These are phyloP conservation scores for Theileria annulata DNA, from an alignment of 169 alveolate genomes.

Conservation along the genomic window DNA sequence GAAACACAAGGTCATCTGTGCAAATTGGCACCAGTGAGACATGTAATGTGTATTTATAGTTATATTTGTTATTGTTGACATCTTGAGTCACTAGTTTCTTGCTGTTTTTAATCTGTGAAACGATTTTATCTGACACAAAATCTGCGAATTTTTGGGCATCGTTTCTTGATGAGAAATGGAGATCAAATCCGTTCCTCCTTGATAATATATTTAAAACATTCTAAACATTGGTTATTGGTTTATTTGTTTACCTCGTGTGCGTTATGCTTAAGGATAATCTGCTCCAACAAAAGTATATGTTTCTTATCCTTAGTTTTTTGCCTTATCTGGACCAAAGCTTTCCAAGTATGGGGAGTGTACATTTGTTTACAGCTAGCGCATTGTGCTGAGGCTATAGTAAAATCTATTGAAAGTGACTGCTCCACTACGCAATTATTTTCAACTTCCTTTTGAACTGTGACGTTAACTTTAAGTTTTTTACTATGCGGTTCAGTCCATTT, in stretches of 20 bases:
- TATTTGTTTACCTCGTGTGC: slow-evolving; percentile 77
- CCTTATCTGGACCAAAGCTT: slow-evolving; percentile 93
- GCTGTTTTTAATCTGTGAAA: slow-evolving; percentile 86
- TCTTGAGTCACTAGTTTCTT: slow-evolving; percentile 91
- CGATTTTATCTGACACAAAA: slow-evolving; percentile 84
- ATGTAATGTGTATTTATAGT: slow-evolving; percentile 89
- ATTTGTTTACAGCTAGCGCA: slow-evolving; percentile 97
- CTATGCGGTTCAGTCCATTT: slow-evolving; percentile 96
- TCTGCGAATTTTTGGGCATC: slow-evolving; percentile 94
- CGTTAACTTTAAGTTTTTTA: slow-evolving; percentile 92
- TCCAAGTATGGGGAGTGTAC: slow-evolving; percentile 99
- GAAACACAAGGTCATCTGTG: slow-evolving; percentile 90
- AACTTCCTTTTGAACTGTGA: slow-evolving; percentile 93
- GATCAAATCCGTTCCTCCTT: slow-evolving; percentile 96
- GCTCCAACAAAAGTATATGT: slow-evolving; percentile 94
- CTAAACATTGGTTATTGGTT: slow-evolving; percentile 39
- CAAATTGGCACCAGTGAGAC: slow-evolving; percentile 96
- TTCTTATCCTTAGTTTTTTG: slow-evolving; percentile 96
- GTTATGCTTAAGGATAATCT: slow-evolving; percentile 91
- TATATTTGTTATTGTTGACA: slow-evolving; percentile 85
- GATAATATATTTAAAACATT: slow-evolving; percentile 90
- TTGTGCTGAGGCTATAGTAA: slow-evolving; percentile 87
- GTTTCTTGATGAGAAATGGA: slow-evolving; percentile 90
- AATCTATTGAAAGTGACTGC: slow-evolving; percentile 89
- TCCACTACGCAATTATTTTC: slow-evolving; percentile 86